phyloP scores from a whole-genome alignment of 768 basidiomycete genomes.

The Phylloporus sp. region DNA sequence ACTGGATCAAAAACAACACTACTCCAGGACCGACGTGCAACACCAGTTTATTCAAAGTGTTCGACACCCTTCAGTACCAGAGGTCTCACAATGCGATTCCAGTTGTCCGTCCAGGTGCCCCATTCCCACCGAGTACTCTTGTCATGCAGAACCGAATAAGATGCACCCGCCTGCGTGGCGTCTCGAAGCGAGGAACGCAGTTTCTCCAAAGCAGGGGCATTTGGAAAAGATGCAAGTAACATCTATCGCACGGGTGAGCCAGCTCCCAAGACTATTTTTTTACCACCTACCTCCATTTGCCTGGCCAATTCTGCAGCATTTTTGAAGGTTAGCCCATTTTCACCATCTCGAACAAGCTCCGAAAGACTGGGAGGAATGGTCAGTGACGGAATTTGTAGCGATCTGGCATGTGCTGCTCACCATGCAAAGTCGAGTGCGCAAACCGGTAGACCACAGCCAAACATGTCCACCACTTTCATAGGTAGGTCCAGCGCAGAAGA shows the following conservation, averaged over 20 bases:
- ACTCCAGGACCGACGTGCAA: neutral
- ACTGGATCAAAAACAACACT: neutral
- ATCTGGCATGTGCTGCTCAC: conserved; percentile 41
- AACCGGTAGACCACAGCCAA: conserved; percentile 93
- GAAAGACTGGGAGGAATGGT: conserved; percentile 49
- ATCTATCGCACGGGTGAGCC: conserved; percentile 35
- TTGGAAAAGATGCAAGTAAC: conserved; percentile 59
- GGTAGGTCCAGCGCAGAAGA: conserved; percentile 90
- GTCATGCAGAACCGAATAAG: conserved; percentile 16
- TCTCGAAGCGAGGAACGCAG: conserved; percentile 50
- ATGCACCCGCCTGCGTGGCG: conserved; percentile 26
- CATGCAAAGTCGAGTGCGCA: conserved; percentile 85
- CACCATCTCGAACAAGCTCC: conserved; percentile 81
- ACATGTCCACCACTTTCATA: conserved; percentile 99
- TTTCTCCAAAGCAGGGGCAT: conserved; percentile 43
- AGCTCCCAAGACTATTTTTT: neutral
- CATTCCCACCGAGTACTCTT: conserved; percentile 47
- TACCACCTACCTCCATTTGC: conserved; percentile 53
- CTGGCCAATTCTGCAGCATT: conserved; percentile 62
- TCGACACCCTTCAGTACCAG: conserved; percentile 39
- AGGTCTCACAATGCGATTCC: conserved; percentile 66
- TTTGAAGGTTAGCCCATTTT: conserved; percentile 81
- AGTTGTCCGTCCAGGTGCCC: conserved; percentile 84
- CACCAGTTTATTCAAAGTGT: conserved; percentile 14
- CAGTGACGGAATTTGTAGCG: neutral